Base-by-base conservation (phyloP, 257 asterid species). In the Petunia axillaris region DNA sequence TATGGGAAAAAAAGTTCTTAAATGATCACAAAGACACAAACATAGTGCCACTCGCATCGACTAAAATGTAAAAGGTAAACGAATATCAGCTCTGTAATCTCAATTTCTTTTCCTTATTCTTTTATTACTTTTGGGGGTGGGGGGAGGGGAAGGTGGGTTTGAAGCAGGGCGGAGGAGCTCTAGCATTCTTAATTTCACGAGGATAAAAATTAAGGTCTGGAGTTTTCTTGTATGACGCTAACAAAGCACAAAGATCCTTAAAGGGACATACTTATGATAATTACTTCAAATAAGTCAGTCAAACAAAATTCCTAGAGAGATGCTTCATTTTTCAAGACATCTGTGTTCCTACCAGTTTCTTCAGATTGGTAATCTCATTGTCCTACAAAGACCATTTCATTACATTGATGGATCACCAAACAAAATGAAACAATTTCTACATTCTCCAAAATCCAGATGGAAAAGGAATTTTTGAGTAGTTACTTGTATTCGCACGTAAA, bases 401-500 rank as follows among this genome's bases (percentile, higher is more conserved):
- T 5, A 50, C 62, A 71, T 71, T 40, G 35, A 35, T 9, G 44
- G 6, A 71, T 64, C 39, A 36, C 37, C 71, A 76, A 67, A 44
- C 15, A 36, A 73, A 25, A 75, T 25, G 41, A 79, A 75, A 38
- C 67, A 44, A 74, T 13, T 71, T 25, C 25, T 25, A 25, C 25
- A 25, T 25, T 25, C 52, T 8, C 1, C 10, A 9, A 11, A 16
- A 58, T 58, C 35, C 55, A 8, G 55, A 10, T 50, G 15, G 40
- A 63, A 64, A 76, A 4, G 52, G 6, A 79, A 78, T 53, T 67
- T 57, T 66, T 36, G 43, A 53, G 38, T 74, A 82, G 91, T 87
- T 81, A 92, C 98, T 94, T 94, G 79, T 86, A 94, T 91, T 94
- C 98, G 86, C 97, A 94, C 16, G 97, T 90, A 83, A 93, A 93